A percentile compares a stretch with the other conserved stretches of the same genome.
Evolutionary conservation across 768 basidiomycete species (phyloP).

Genomic region (Collybiopsis luxurians): DNA sequence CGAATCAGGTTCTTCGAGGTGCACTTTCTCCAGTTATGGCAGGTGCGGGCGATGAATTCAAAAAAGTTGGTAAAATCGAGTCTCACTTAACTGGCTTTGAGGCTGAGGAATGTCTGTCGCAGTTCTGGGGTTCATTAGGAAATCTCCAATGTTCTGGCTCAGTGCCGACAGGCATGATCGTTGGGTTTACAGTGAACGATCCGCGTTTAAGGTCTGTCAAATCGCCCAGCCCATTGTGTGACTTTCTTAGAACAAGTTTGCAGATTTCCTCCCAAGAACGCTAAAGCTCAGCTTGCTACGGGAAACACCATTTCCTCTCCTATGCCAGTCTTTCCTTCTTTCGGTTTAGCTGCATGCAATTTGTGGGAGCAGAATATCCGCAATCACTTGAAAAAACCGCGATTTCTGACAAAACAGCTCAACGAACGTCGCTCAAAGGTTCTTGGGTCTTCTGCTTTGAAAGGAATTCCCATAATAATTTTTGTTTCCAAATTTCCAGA

Average conservation of each 20-base stretch:
- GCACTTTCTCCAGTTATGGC: constrained; percentile 48
- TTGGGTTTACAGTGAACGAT: constrained; percentile 81
- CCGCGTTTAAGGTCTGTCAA: constrained; percentile 75
- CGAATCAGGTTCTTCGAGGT: constrained; percentile 71
- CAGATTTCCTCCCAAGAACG: constrained; percentile 85
- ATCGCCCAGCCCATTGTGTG: constrained; percentile 1
- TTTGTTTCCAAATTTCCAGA: constrained; percentile 35
- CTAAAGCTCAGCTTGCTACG: constrained; percentile 36
- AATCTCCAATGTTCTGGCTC: constrained; percentile 63
- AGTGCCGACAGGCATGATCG: constrained; percentile 69
- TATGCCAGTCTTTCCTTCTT: constrained; percentile 49
- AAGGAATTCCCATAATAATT: background rate
- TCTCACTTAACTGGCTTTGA: background rate
- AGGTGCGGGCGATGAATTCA: constrained; percentile 54
- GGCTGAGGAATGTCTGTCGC: background rate
- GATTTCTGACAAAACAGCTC: constrained; percentile 80
- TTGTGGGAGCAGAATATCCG: constrained; percentile 72
- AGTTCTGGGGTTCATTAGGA: constrained; percentile 70
- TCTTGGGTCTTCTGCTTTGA: constrained; percentile 10
- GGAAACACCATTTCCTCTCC: constrained; percentile 24
- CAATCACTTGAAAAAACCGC: constrained; percentile 51
- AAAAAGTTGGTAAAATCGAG: constrained; percentile 39
- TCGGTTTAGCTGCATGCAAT: constrained; percentile 57
- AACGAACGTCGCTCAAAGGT: constrained; percentile 82
- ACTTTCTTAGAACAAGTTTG: background rate